Percentiles rank a stretch among this genome's conserved stretches.
phyloP scores from a whole-genome alignment of 495 filamentous ascomycete genomes.

The Aspergillus taichungensis region DNA sequence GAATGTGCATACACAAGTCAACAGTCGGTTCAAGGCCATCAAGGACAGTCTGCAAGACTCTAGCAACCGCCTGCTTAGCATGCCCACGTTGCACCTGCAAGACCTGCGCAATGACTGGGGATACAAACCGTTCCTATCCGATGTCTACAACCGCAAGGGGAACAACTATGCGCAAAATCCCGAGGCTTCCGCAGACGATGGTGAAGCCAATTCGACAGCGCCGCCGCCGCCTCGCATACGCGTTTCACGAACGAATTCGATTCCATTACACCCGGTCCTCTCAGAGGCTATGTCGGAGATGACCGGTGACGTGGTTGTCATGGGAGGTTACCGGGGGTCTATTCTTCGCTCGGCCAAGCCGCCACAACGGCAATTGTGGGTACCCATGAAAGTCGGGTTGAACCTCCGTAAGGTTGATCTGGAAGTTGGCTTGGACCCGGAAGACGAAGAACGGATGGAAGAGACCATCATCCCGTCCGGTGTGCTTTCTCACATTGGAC shows the following conservation, averaged over 20 bases:
- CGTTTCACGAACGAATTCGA: conserved; percentile 23
- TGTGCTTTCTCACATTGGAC: conserved; percentile 83
- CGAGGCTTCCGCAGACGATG: background rate
- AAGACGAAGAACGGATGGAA: conserved; percentile 81
- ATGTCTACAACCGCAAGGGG: conserved; percentile 14
- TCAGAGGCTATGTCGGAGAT: conserved; percentile 59
- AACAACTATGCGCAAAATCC: conserved; percentile 8
- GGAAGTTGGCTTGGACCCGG: conserved; percentile 72
- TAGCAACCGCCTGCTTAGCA: conserved; percentile 61
- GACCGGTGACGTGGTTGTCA: conserved; percentile 76
- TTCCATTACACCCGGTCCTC: conserved; percentile 40
- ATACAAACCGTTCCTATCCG: conserved; percentile 20
- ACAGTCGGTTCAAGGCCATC: conserved; percentile 84
- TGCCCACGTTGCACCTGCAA: conserved; percentile 46
- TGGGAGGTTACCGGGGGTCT: conserved; percentile 89
- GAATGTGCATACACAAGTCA: conserved; percentile 66
- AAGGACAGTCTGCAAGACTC: conserved; percentile 77
- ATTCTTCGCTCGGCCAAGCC: conserved; percentile 77
- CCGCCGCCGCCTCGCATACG: conserved; percentile 10
- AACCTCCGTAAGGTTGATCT: conserved; percentile 89
- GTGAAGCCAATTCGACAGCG: background rate
- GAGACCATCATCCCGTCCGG: conserved; percentile 73
- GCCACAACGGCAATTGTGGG: conserved; percentile 78
- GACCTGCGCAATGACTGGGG: conserved; percentile 38
- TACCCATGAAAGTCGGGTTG: conserved; percentile 87